A percentile compares a stretch with the other conserved stretches of the same genome.
These are phyloP conservation scores for Pythium volutum DNA, from an alignment of 352 stramenopile species.

Conservation along the genomic window DNA sequence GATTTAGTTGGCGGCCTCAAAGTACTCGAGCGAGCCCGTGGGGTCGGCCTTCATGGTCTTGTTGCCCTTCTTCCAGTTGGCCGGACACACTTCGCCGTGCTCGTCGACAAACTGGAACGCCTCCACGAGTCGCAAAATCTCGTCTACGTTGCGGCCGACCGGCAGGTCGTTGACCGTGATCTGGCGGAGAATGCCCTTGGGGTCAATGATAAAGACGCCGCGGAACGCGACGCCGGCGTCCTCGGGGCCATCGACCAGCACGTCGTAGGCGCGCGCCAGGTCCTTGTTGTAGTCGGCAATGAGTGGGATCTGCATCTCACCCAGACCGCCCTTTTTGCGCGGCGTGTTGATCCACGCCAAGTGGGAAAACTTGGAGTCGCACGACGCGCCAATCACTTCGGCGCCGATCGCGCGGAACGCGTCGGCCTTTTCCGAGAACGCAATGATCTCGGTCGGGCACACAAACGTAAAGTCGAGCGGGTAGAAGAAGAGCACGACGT, in stretches of 20 bases:
- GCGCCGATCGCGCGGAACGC: slow-evolving; percentile 49
- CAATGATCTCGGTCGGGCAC: slow-evolving; percentile 70
- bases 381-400: slow-evolving; percentile 49
- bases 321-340: slow-evolving; percentile 89
- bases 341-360: slow-evolving; percentile 65
- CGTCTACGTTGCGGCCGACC: slow-evolving; percentile 89
- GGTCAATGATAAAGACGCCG: slow-evolving; percentile 93
- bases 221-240: slow-evolving; percentile 81
- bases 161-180: slow-evolving; percentile 91
- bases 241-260: slow-evolving; percentile 78
- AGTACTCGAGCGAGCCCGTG: slow-evolving; percentile 17
- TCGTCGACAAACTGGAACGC: slow-evolving; percentile 92
- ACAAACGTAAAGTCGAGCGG: slow-evolving; percentile 76
- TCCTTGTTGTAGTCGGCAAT: slow-evolving; percentile 91
- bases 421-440: slow-evolving; percentile 47
- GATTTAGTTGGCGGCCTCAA: slow-evolving; percentile 21
- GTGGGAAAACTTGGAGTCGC: slow-evolving; percentile 65
- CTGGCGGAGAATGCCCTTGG: slow-evolving; percentile 79
- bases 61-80: slow-evolving; percentile 85
- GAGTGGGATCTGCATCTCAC: slow-evolving; percentile 91
- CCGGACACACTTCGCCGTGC: slow-evolving; percentile 91
- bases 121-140: slow-evolving; percentile 89
- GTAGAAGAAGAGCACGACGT: slow-evolving; percentile 78
- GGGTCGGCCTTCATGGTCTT: slow-evolving; percentile 64
- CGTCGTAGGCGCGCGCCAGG: slow-evolving; percentile 87